Conservation (phyloP, 2,329 filamentous ascomycete species). For the Penicillium expansum region DNA sequence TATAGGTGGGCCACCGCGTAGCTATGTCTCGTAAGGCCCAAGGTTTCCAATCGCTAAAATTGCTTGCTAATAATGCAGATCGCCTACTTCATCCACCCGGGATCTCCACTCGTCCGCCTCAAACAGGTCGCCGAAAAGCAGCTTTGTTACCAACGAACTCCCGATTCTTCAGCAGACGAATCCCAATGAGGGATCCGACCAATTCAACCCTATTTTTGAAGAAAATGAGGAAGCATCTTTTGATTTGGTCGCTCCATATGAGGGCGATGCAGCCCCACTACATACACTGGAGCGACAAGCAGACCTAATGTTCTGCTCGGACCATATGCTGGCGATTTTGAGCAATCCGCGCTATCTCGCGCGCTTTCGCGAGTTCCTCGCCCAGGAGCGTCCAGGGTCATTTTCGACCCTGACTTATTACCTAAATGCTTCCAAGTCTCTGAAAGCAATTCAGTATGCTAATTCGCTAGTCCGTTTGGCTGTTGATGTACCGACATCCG, state of each 20-base stretch:
- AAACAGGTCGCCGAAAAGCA: slow-evolving; percentile 21
- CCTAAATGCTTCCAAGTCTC: slow-evolving; percentile 66
- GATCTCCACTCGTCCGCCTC: slow-evolving; percentile 17
- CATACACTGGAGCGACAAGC: slow-evolving; percentile 61
- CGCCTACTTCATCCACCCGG: slow-evolving; percentile 1
- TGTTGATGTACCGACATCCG: slow-evolving; percentile 50
- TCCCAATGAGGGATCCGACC: slow-evolving; percentile 21
- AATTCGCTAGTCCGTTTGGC: slow-evolving; percentile 65
- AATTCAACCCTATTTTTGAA: slow-evolving; percentile 29
- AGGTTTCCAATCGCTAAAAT: not conserved
- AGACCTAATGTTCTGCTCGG: slow-evolving; percentile 62
- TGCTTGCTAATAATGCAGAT: slow-evolving; percentile 10
- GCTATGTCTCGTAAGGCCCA: not conserved
- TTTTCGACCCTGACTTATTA: slow-evolving; percentile 69
- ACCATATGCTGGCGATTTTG: slow-evolving; percentile 66
- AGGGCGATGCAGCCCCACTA: slow-evolving; percentile 21
- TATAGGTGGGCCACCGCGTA: not conserved
- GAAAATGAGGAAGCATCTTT: slow-evolving; percentile 28
- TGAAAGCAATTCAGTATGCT: slow-evolving; percentile 68
- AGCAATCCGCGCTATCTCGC: slow-evolving; percentile 60
- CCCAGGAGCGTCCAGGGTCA: slow-evolving; percentile 58
- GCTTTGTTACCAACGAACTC: slow-evolving; percentile 23
- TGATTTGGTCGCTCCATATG: slow-evolving; percentile 33
- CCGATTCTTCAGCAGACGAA: slow-evolving; percentile 28
- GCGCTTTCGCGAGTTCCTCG: slow-evolving; percentile 66